These are phyloP conservation scores for Saccharomycopsis oosterbeekiorum DNA, from an alignment of 805 yeast genomes.

Conservation along the genomic window DNA sequence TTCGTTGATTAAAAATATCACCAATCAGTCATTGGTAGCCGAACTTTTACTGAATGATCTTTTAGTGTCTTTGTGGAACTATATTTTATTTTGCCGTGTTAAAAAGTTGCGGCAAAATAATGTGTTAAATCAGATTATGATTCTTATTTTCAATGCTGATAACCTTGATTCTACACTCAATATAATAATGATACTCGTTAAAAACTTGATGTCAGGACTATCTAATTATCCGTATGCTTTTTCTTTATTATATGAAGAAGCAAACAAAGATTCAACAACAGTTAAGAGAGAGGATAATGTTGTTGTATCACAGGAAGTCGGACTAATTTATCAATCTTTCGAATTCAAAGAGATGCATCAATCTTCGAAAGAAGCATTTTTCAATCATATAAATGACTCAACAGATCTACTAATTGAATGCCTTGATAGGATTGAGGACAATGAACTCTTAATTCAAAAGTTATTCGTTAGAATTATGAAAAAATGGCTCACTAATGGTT, in stretches of 20 bases:
- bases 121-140: not conserved
- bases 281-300: not conserved
- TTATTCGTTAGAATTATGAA: slow-evolving; percentile 44
- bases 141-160: not conserved
- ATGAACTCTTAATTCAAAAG: slow-evolving; percentile 32
- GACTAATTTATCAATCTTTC: slow-evolving; percentile 4
- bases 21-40: slow-evolving; percentile 23
- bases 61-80: slow-evolving; percentile 34
- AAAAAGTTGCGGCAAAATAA: slow-evolving; percentile 23
- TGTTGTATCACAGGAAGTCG: slow-evolving; percentile 1
- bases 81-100: slow-evolving; percentile 29
- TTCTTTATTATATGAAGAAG: not conserved
- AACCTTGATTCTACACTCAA: not conserved
- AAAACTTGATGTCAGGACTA: slow-evolving; percentile 14
- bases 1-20: slow-evolving; percentile 43
- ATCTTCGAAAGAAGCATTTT: slow-evolving; percentile 24
- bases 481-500: slow-evolving; percentile 43
- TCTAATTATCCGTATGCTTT: slow-evolving; percentile 11
- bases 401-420: slow-evolving; percentile 34
- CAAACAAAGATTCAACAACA: not conserved
- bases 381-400: slow-evolving; percentile 36
- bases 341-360: slow-evolving; percentile 7
- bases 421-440: slow-evolving; percentile 38
- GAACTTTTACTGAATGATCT: slow-evolving; percentile 21
- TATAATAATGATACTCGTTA: slow-evolving; percentile 1